Percentiles rank a stretch among this genome's conserved stretches.
phyloP scores from a whole-genome alignment of 2,329 filamentous ascomycete species.

The Colletotrichum chrysophilum region DNA sequence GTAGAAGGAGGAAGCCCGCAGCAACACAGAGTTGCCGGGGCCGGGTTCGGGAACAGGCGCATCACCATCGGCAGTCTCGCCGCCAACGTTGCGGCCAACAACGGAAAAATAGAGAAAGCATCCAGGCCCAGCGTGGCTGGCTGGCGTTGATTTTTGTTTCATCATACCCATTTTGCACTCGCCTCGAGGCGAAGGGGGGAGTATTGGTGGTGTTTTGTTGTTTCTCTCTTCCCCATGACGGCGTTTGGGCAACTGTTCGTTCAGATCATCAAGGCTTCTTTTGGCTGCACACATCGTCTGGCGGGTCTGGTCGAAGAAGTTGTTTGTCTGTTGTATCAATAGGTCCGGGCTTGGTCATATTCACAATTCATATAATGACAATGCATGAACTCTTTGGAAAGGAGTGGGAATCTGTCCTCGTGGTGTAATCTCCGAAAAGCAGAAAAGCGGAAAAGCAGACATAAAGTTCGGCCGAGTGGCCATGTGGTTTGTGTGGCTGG shows the following conservation, averaged over 20 bases:
- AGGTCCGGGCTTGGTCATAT: neutral
- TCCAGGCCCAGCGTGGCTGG: constrained; percentile 29
- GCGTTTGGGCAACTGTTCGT: constrained; percentile 9
- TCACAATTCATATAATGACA: constrained; percentile 12
- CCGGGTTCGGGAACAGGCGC: constrained; percentile 21
- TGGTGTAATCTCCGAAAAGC: neutral
- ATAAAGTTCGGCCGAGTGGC: neutral
- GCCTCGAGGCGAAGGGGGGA: neutral
- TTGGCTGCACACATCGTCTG: constrained; percentile 7
- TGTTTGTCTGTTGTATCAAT: constrained; percentile 13
- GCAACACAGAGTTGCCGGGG: constrained; percentile 23
- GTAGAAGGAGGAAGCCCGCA: constrained; percentile 27
- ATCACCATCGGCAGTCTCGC: constrained; percentile 23
- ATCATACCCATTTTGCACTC: constrained; percentile 13
- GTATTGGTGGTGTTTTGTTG: neutral
- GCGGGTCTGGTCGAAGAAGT: neutral
- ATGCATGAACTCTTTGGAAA: neutral
- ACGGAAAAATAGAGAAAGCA: constrained; percentile 21
- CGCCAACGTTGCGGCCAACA: neutral
- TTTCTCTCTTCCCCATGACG: neutral
- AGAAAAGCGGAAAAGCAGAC: neutral
- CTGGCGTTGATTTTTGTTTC: constrained; percentile 43
- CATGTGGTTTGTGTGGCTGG: neutral
- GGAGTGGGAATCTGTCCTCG: neutral
- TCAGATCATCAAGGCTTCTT: neutral